Percentiles rank a stretch among this genome's conserved stretches.
Evolutionary conservation across 164 flowering plant species (phyloP).

Genomic region (Tetrastigma voinierianum): DNA sequence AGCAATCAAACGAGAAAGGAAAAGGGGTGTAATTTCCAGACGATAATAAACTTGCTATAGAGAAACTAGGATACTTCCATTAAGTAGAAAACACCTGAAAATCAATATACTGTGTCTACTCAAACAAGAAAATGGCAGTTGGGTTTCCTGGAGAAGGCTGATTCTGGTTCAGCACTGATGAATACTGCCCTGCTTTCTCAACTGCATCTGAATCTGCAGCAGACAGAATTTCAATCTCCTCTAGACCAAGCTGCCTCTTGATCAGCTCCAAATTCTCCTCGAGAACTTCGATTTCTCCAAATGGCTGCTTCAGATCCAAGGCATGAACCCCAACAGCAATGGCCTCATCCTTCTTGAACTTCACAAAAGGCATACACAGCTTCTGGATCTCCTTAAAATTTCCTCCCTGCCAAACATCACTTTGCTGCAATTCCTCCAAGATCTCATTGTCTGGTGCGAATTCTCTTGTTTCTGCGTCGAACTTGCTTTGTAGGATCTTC

Average conservation of each 20-base stretch:
- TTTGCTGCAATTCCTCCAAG: conserved; percentile 45
- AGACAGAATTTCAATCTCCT: conserved; percentile 57
- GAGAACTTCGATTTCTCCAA: conserved; percentile 84
- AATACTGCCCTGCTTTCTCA: conserved; percentile 50
- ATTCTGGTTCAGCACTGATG: conserved; percentile 45
- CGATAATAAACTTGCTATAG: too few relatives aligned
- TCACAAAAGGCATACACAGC: conserved; percentile 83
- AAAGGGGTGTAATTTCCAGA: too few relatives aligned
- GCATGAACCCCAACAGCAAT: conserved; percentile 63
- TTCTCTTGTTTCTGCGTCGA: conserved; percentile 23
- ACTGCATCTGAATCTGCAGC: conserved; percentile 43
- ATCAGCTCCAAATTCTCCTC: conserved; percentile 69
- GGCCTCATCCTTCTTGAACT: conserved; percentile 82
- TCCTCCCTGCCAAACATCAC: conserved; percentile 37
- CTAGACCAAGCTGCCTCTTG: conserved; percentile 72
- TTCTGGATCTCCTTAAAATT: conserved; percentile 68
- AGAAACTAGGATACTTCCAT: too few relatives aligned
- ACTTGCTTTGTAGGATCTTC: conserved; percentile 60
- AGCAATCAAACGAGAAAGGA: too few relatives aligned
- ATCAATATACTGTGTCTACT: neutral
- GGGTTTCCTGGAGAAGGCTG: conserved; percentile 91
- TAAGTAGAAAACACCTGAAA: too few relatives aligned
- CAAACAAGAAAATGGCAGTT: conserved; percentile 60
- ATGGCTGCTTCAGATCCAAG: conserved; percentile 71
- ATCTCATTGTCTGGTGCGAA: conserved; percentile 77